Base-by-base conservation (phyloP, 2,329 filamentous ascomycete genomes). In the Ophiosphaerella korrae region DNA sequence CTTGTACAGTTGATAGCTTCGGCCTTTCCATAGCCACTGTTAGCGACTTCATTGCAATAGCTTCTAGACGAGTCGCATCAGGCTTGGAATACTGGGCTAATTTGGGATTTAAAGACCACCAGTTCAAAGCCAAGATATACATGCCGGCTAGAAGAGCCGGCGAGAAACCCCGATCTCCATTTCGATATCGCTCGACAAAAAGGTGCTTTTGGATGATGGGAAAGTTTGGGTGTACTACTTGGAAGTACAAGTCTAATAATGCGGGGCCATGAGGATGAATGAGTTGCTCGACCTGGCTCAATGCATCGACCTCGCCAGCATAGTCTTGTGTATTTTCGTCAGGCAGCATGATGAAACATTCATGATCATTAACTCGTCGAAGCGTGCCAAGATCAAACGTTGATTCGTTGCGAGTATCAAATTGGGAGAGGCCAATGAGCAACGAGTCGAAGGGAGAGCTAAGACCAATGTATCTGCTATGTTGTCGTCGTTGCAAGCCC, bases 111-210 rank as follows among this genome's bases (percentile, higher is more conserved):
- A 89, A 82, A 44, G 90, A 85, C 86, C 92, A 94, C 87, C 92
- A 96, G 71, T 93, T 92, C 65, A 95, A 83, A 7, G 92, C 90
- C 21, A 96, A 78, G 21, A 96, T 85, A 66, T 96, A 94, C 63
- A 95, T 86, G 45, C 89, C 89, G 29, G 89, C 89, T 13, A 95
- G 79, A 23, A 94, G 77, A 9, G 88, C 84, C 1, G 90, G 89
- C 12, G 89, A 87, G 66, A 93, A 89, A 60, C 89, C 86, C 46
- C 84, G 83, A 63, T 89, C 84, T 36, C 86, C 86, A 61, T 85
- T 83, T 42, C 86, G 84, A 75, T 92, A 90, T 66, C 89, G 88
- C 70, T 92, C 88, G 55, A 89, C 78, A 61, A 93, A 93, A 48
- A 92, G 84, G 51, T 85, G 82, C 74, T 92, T 92, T 68, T 94